phyloP scores from a whole-genome alignment of 148 eudicot genomes.

The Dianthus caryophyllus region DNA sequence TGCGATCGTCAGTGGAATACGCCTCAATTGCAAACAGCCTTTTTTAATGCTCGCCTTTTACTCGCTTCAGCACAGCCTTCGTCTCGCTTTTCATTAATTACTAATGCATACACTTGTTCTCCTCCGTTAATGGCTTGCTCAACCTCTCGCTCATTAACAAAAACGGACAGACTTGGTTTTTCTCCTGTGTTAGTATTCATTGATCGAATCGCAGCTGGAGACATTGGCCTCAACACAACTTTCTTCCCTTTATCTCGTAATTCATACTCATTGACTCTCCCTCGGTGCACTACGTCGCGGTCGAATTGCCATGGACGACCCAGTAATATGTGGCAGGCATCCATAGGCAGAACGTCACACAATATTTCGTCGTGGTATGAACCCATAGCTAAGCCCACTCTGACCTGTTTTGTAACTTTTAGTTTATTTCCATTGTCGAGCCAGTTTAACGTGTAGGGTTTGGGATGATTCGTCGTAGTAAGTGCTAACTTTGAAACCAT shows the following conservation, averaged over 20 bases:
- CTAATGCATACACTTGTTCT: background rate
- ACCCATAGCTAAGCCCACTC: background rate
- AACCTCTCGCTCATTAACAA: background rate
- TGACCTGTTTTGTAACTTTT: background rate
- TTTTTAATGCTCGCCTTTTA: too few species aligned
- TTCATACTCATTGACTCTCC: background rate
- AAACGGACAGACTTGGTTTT: too few species aligned
- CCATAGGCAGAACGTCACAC: background rate
- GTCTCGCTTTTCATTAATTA: too few species aligned
- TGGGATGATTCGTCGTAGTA: background rate
- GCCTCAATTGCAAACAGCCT: too few species aligned
- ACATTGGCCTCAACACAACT: too few species aligned
- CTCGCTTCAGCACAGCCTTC: too few species aligned
- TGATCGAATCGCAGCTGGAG: too few species aligned
- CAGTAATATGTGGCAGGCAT: background rate
- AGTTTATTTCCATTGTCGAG: background rate
- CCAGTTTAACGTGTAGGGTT: background rate
- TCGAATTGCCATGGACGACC: too few species aligned
- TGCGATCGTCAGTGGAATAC: too few species aligned
- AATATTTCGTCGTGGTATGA: background rate
- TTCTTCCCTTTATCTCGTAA: background rate
- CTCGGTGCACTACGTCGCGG: background rate
- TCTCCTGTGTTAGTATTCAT: too few species aligned
- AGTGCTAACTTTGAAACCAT: conserved; percentile 3
- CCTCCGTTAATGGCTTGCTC: conserved; percentile 1